phyloP scores from a whole-genome alignment of 345 rosid species.

The Brassica juncea region DNA sequence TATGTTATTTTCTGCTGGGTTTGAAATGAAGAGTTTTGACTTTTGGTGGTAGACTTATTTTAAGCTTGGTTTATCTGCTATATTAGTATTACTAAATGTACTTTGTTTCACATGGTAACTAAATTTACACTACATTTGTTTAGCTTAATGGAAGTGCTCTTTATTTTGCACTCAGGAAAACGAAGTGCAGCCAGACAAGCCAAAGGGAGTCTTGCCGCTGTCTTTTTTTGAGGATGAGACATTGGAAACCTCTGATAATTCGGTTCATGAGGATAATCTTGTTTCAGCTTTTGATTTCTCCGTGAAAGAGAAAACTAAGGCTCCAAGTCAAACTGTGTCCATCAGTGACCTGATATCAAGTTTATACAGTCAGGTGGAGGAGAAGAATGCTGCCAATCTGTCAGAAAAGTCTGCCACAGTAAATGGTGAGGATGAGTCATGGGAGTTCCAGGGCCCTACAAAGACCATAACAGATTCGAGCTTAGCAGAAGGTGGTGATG shows the following conservation, averaged over 20 bases:
- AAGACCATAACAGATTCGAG: constrained; percentile 31
- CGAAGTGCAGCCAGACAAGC: constrained; percentile 36
- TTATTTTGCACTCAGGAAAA: constrained; percentile 47
- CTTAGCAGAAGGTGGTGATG: constrained; percentile 32
- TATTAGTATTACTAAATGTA: background rate
- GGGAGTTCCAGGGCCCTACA: constrained; percentile 40
- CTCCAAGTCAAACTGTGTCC: constrained; percentile 43
- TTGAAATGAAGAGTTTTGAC: constrained; percentile 30
- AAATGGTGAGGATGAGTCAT: constrained; percentile 38
- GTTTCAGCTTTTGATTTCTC: constrained; percentile 32
- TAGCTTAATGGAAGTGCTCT: constrained; percentile 6
- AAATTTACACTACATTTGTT: background rate
- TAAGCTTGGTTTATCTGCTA: background rate
- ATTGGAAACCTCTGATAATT: constrained; percentile 46
- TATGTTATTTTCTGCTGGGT: background rate
- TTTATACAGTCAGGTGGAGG: constrained; percentile 68
- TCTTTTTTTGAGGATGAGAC: constrained; percentile 66
- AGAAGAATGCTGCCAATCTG: constrained; percentile 39
- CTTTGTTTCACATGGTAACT: background rate
- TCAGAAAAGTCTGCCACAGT: constrained; percentile 31
- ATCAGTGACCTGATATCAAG: constrained; percentile 76
- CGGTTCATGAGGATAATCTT: constrained; percentile 46
- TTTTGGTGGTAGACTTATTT: constrained; percentile 4
- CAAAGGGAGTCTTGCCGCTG: constrained; percentile 62
- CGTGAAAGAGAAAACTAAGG: constrained; percentile 38